Evolutionary conservation across 2,329 filamentous ascomycete genomes (phyloP).

Genomic region (Colletotrichum liaoningense): DNA sequence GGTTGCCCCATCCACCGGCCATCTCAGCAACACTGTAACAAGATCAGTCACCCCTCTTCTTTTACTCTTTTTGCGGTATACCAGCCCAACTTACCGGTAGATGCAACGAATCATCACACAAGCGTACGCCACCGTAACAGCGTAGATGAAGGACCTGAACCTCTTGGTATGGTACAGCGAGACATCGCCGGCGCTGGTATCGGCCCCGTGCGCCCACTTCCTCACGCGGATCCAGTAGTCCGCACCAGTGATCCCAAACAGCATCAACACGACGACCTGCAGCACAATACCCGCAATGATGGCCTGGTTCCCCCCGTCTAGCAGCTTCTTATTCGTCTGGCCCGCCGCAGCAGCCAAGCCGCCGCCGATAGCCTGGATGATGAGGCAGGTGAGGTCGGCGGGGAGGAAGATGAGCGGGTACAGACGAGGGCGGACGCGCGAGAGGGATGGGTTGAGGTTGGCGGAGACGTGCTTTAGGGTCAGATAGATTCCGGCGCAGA

Average conservation of each 20-base stretch:
- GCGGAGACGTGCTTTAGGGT: slow-evolving; percentile 70
- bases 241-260: slow-evolving; percentile 55
- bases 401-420: slow-evolving; percentile 70
- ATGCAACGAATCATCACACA: slow-evolving; percentile 64
- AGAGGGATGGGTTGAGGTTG: slow-evolving; percentile 59
- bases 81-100: slow-evolving; percentile 54
- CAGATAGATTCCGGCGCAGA: slow-evolving; percentile 73
- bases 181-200: slow-evolving; percentile 39
- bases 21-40: slow-evolving; percentile 68
- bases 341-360: slow-evolving; percentile 63
- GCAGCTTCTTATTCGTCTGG: slow-evolving; percentile 50
- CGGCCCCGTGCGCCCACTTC: slow-evolving; percentile 49
- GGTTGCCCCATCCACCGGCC: slow-evolving; percentile 72
- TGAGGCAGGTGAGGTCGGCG: slow-evolving; percentile 67
- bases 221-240: slow-evolving; percentile 60
- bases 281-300: slow-evolving; percentile 67
- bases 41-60: not conserved
- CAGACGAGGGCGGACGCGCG: slow-evolving; percentile 61
- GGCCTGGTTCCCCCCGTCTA: slow-evolving; percentile 58
- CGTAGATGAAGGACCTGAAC: slow-evolving; percentile 57
- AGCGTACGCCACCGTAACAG: slow-evolving; percentile 57
- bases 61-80: slow-evolving; percentile 19
- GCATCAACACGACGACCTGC: slow-evolving; percentile 61
- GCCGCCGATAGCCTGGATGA: slow-evolving; percentile 70
- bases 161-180: slow-evolving; percentile 55